Base-by-base conservation (phyloP, 345 rosid genomes). In the Nephelium lappaceum region DNA sequence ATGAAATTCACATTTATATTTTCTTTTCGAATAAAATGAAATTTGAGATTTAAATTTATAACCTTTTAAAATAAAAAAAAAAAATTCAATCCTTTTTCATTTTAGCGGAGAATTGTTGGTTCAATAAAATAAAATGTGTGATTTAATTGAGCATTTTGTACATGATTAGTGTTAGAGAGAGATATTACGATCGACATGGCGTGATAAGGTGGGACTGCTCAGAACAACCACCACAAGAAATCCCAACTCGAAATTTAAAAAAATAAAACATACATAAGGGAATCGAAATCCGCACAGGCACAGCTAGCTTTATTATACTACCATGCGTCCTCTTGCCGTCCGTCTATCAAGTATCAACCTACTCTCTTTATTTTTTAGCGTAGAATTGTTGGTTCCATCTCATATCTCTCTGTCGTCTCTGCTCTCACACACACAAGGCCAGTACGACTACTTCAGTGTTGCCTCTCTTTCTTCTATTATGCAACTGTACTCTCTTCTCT, bases 131-230 rank as follows among this genome's bases (percentile, higher is more conserved):
- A n/a, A n/a, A n/a, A n/a, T n/a, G 36, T 31, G 36, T 31, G 36
- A 31, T 4, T 31, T 31, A 31, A 4, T 57, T 12, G 25, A 73
- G 23, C 42, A 60, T 61, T 61, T 65, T 23, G 55, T 27, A 25
- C 57, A 8, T n/a, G 12, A 18, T 80, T 55, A 9, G 49, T 45
- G 49, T 7, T 10, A 8, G 14, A 23, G 23, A 47, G 62, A 60
- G 51, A 58, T 64, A 10, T 45, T 45, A 45, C 49, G 58, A 53
- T 53, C 36, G 36, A 31, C 36, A 53, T 86, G 81, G 85, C 81
- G 85, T 84, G 84, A 84, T 78, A 72, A 78, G 76, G 36, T 78
- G 84, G 82, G 75, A 67, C 72, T 82, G 79, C 76, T 74, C 74
- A 76, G 75, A 15, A 72, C 68, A 76, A 45, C 42, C 58, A 45